Conservation (phyloP, 352 stramenopile species). For the Aphanomyces cochlioides region DNA sequence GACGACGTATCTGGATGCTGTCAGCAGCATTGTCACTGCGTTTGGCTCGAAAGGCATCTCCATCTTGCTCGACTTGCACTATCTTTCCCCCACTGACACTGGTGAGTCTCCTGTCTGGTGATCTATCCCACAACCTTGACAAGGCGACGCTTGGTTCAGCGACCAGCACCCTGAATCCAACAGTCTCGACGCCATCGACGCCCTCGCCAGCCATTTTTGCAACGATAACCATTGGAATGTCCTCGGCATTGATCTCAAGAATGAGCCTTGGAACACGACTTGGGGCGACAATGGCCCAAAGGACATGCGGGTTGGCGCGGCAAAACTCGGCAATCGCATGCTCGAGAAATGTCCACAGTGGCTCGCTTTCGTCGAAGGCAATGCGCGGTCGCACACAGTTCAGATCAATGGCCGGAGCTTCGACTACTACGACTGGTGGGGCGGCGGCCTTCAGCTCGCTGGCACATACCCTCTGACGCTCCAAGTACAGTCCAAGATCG, state of each 20-base stretch:
- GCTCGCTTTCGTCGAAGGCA: conserved; percentile 68
- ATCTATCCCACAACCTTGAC: neutral
- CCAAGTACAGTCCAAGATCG: conserved; percentile 49
- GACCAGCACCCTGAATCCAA: conserved; percentile 40
- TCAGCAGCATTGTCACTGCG: conserved; percentile 51
- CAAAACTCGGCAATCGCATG: conserved; percentile 62
- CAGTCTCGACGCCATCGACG: conserved; percentile 51
- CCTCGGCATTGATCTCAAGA: conserved; percentile 63
- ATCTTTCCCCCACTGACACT: conserved; percentile 40
- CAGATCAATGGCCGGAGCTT: conserved; percentile 37
- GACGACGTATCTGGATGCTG: conserved; percentile 51
- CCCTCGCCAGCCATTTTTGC: conserved; percentile 51
- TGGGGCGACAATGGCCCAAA: conserved; percentile 41
- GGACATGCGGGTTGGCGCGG: conserved; percentile 55
- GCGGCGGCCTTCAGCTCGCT: conserved; percentile 45
- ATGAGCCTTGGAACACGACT: conserved; percentile 56
- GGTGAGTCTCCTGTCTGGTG: conserved; percentile 30
- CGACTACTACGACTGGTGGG: conserved; percentile 69
- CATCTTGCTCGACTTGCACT: conserved; percentile 68
- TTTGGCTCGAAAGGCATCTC: conserved; percentile 54
- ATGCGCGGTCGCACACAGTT: conserved; percentile 45
- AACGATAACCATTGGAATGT: conserved; percentile 60
- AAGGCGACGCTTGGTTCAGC: conserved; percentile 56
- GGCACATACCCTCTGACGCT: conserved; percentile 43
- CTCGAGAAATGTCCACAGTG: conserved; percentile 55